These are phyloP conservation scores for Podospora anserina DNA, from an alignment of 495 filamentous ascomycete species.

Conservation along the genomic window DNA sequence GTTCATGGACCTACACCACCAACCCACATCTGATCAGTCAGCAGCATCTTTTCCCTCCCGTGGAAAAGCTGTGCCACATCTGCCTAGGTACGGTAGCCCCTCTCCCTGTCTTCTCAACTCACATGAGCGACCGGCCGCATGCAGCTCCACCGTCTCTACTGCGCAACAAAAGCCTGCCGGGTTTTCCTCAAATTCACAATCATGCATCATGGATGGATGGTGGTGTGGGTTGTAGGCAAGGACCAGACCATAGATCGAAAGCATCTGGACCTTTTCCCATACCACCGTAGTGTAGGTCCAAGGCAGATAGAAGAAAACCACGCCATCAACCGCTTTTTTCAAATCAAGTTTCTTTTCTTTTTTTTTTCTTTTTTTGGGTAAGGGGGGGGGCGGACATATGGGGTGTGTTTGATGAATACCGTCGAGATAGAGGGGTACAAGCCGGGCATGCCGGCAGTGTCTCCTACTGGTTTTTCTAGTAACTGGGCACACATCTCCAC, in stretches of 20 bases:
- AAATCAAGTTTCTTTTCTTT: neutral
- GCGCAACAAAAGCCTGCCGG: neutral
- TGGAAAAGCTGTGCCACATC: neutral
- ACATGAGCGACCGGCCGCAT: neutral
- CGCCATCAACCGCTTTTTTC: too few relatives aligned
- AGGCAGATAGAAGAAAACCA: neutral
- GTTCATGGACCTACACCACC: neutral
- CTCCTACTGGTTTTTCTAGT: neutral
- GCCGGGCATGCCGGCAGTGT: neutral
- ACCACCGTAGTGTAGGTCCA: neutral
- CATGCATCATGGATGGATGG: neutral
- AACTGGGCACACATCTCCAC: neutral
- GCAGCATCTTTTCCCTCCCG: neutral
- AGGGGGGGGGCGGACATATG: neutral
- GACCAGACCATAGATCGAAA: neutral
- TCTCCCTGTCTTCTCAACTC: neutral
- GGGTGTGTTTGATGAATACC: neutral
- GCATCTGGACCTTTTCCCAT: neutral
- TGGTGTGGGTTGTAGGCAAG: neutral
- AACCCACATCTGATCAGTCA: neutral
- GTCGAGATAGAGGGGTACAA: neutral
- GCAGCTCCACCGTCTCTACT: too few relatives aligned
- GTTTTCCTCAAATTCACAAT: neutral
- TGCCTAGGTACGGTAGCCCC: neutral
- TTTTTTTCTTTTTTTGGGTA: neutral